Evolutionary conservation across 2,329 filamentous ascomycete species (phyloP).

Genomic region (Trichoderma atrobrunneum): DNA sequence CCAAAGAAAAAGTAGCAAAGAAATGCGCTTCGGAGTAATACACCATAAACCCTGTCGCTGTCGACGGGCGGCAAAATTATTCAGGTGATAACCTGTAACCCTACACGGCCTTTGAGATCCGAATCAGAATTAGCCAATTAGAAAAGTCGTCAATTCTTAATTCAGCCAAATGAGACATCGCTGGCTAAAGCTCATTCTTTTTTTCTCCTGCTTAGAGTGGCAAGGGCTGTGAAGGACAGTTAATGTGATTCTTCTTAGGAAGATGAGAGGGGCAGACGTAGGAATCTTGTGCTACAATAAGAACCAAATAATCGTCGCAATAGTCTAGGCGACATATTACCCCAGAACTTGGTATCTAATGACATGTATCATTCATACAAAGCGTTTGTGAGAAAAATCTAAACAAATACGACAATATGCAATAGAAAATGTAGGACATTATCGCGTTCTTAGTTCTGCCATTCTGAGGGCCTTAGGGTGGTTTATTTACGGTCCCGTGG

Average conservation of each 20-base stretch:
- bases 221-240: not conserved
- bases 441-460: not conserved
- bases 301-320: not conserved
- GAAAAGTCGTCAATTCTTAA: not conserved
- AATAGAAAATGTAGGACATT: fast-evolving
- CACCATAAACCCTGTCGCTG: not conserved
- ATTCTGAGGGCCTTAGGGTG: too few relatives aligned
- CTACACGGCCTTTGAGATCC: not conserved
- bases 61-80: conserved; percentile 3
- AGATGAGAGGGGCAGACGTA: not conserved
- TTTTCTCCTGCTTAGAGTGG: not conserved
- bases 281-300: not conserved
- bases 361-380: not conserved
- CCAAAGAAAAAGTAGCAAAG: not conserved
- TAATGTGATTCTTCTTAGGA: too few relatives aligned
- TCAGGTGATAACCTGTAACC: not conserved
- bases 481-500: not conserved
- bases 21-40: not conserved
- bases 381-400: not conserved
- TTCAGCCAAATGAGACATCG: conserved; percentile 5
- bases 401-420: not conserved
- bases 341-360: not conserved
- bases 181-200: not conserved
- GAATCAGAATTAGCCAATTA: not conserved
- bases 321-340: not conserved